These are phyloP conservation scores for Trichoderma erinaceum DNA, from an alignment of 495 filamentous ascomycete genomes.

Conservation along the genomic window DNA sequence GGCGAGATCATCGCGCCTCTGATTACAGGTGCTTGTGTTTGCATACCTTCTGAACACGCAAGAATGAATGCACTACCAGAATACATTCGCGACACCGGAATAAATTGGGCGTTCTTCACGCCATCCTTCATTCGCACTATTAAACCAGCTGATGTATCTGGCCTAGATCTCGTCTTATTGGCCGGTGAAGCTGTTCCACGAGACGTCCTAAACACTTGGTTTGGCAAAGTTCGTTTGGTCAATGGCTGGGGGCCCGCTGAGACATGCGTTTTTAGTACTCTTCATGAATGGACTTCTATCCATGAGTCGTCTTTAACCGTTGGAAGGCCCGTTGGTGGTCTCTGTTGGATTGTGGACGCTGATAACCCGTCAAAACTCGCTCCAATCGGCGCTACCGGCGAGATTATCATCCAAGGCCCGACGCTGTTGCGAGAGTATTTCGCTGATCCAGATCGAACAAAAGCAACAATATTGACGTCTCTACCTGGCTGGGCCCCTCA, in stretches of 20 bases:
- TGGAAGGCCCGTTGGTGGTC: not conserved
- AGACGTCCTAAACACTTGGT: slow-evolving; percentile 32
- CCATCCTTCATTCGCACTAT: slow-evolving; percentile 39
- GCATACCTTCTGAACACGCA: slow-evolving; percentile 41
- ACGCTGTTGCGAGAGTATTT: slow-evolving; percentile 29
- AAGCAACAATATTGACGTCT: slow-evolving; percentile 27
- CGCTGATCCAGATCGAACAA: slow-evolving; percentile 27
- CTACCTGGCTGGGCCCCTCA: slow-evolving; percentile 27
- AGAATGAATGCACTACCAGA: slow-evolving; percentile 31
- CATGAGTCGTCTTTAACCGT: not conserved
- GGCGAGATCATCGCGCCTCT: slow-evolving; percentile 61
- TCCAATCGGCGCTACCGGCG: slow-evolving; percentile 40
- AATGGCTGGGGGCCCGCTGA: not conserved
- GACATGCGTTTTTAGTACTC: not conserved
- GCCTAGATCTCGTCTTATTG: slow-evolving; percentile 36
- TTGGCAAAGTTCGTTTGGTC: not conserved
- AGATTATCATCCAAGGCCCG: slow-evolving; percentile 38
- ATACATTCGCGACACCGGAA: slow-evolving; percentile 39
- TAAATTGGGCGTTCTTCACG: slow-evolving; percentile 46
- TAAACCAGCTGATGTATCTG: slow-evolving; percentile 30
- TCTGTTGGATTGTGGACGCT: slow-evolving; percentile 20
- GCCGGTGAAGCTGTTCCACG: slow-evolving; percentile 18
- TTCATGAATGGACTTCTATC: not conserved
- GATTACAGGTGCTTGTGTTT: slow-evolving; percentile 47
- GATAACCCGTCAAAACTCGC: slow-evolving; percentile 31